Evolutionary conservation across 2,329 filamentous ascomycete species (phyloP).

Genomic region (Calonectria hawksworthii): DNA sequence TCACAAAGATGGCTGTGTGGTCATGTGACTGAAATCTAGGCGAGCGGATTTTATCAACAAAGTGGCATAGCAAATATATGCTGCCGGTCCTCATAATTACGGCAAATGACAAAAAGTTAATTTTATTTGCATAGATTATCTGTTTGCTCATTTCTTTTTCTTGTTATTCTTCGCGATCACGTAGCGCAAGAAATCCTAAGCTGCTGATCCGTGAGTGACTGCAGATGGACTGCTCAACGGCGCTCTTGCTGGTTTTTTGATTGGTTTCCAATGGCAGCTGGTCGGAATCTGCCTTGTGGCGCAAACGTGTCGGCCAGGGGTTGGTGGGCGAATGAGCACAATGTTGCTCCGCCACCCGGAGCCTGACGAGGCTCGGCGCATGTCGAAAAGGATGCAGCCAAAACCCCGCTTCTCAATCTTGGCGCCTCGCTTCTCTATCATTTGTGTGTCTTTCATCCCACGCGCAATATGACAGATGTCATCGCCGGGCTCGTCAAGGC

Average conservation of each 20-base stretch:
- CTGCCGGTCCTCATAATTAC: too few relatives aligned
- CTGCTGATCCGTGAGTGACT: not conserved
- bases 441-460: not conserved
- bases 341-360: not conserved
- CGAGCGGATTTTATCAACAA: too few relatives aligned
- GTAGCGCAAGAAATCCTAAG: not conserved
- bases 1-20: too few relatives aligned
- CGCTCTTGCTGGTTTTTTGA: not conserved
- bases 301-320: not conserved
- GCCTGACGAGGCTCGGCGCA: not conserved
- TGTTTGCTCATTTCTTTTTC: too few relatives aligned
- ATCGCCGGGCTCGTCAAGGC: not conserved
- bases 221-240: not conserved
- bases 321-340: not conserved
- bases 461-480: not conserved
- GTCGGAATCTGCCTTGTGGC: not conserved
- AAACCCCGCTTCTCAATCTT: not conserved
- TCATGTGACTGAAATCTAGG: too few relatives aligned
- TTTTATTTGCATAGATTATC: too few relatives aligned
- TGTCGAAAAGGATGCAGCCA: not conserved
- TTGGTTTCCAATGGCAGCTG: not conserved
- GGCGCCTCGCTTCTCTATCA: not conserved
- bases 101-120: too few relatives aligned
- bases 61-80: too few relatives aligned
- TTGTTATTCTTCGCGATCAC: too few relatives aligned